These are phyloP conservation scores for Talaromyces sp. DNA, from an alignment of 2,329 filamentous ascomycete genomes.

Conservation along the genomic window DNA sequence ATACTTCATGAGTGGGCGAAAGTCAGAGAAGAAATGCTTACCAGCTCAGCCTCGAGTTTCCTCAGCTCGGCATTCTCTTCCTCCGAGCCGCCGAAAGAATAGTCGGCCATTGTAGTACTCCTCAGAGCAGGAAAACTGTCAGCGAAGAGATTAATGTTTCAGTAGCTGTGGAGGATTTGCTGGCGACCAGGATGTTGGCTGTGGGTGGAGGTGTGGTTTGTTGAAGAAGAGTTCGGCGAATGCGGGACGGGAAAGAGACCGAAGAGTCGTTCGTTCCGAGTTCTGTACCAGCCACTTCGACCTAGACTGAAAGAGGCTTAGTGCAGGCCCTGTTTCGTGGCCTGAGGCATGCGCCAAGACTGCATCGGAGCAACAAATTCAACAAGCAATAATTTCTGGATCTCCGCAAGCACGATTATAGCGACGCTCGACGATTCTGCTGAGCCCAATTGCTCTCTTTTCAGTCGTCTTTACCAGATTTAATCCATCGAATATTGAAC, in stretches of 20 bases:
- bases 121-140: not conserved
- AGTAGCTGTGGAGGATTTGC: not conserved
- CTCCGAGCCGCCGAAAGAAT: slow-evolving; percentile 70
- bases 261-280: not conserved
- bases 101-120: slow-evolving; percentile 62
- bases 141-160: too few relatives aligned
- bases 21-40: slow-evolving; percentile 48
- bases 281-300: slow-evolving; percentile 2
- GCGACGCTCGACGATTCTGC: not conserved
- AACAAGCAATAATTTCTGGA: not conserved
- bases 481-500: not conserved
- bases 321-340: not conserved
- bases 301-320: not conserved
- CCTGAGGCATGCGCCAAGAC: slow-evolving; percentile 2
- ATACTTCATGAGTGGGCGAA: not conserved
- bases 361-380: not conserved
- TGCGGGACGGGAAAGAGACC: slow-evolving; percentile 9
- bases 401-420: not conserved
- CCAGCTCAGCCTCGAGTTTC: slow-evolving; percentile 74
- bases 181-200: not conserved
- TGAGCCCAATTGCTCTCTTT: not conserved
- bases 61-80: slow-evolving; percentile 81
- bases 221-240: not conserved
- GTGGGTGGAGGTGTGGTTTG: not conserved
- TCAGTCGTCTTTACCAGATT: not conserved